Conservation (phyloP, 73 alveolate species). For the Diophrys appendiculata region DNA sequence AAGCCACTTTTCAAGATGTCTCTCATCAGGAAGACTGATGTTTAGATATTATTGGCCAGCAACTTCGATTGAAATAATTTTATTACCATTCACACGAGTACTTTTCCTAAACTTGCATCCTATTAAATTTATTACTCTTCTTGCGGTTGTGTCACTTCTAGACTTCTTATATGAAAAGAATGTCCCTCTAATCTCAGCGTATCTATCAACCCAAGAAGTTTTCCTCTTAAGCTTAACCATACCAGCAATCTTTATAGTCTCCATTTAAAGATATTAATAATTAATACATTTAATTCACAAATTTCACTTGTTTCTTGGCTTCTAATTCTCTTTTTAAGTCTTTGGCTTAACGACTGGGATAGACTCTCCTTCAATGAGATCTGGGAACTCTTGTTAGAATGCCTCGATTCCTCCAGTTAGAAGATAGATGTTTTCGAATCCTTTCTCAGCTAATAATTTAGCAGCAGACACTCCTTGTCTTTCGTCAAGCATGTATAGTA, state of each 20-base stretch:
- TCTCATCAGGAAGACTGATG: background rate
- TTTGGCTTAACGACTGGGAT: constrained; percentile 41
- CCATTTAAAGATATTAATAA: no score
- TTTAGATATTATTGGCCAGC: background rate
- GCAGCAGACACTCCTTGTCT: constrained; percentile 82
- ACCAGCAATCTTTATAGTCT: background rate
- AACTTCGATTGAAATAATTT: background rate
- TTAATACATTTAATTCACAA: no score
- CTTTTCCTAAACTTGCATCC: background rate
- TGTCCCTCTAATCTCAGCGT: background rate
- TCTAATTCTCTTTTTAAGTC: no score
- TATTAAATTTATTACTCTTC: background rate
- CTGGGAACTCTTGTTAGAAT: constrained; percentile 64
- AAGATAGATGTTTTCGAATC: constrained; percentile 81
- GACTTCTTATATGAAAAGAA: constrained; percentile 5
- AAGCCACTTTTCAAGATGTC: background rate
- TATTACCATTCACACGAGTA: background rate
- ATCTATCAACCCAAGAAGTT: constrained; percentile 1
- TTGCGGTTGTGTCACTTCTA: background rate
- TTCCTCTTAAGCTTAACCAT: background rate
- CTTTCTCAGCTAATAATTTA: constrained; percentile 72
- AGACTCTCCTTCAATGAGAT: constrained; percentile 60
- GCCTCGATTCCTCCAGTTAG: constrained; percentile 85
- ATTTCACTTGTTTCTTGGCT: no score
- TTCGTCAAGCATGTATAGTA: constrained; percentile 81